Percentiles rank a stretch among this genome's conserved stretches.
Conservation (phyloP, 2,329 filamentous ascomycete genomes). For the Nemania abortiva region DNA sequence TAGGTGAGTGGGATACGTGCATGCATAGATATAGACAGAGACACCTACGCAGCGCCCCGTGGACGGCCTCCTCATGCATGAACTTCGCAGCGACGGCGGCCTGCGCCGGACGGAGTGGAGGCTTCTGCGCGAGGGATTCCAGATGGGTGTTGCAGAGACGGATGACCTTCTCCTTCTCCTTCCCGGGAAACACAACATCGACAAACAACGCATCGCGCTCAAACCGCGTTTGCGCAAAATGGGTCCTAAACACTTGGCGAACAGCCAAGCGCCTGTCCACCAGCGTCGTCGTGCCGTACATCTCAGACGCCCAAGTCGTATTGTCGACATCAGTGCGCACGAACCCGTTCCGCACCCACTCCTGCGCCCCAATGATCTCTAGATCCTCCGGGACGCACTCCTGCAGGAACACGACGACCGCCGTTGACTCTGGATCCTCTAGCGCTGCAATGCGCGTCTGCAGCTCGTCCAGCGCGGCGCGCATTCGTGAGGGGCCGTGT, state of each 20-base stretch:
- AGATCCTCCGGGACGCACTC: slow-evolving; percentile 63
- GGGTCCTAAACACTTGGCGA: slow-evolving; percentile 60
- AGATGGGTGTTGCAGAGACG: slow-evolving; percentile 50
- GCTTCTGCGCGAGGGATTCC: slow-evolving; percentile 46
- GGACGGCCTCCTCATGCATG: slow-evolving; percentile 47
- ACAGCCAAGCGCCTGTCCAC: slow-evolving; percentile 60
- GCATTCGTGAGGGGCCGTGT: slow-evolving; percentile 45
- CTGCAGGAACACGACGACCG: slow-evolving; percentile 62
- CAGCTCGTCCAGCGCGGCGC: slow-evolving; percentile 45
- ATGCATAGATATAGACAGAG: not conserved
- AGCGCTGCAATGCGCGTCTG: slow-evolving; percentile 30
- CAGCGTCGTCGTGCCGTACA: slow-evolving; percentile 65
- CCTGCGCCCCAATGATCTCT: slow-evolving; percentile 54
- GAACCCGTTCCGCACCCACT: slow-evolving; percentile 62
- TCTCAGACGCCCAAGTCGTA: slow-evolving; percentile 56
- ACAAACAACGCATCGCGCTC: slow-evolving; percentile 65
- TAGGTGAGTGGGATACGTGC: not conserved
- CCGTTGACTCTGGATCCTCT: slow-evolving; percentile 33
- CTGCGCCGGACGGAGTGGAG: slow-evolving; percentile 46
- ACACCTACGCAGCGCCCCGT: slow-evolving; percentile 54
- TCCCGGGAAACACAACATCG: slow-evolving; percentile 55
- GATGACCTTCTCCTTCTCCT: slow-evolving; percentile 43
- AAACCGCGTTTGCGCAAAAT: slow-evolving; percentile 59
- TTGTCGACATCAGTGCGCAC: slow-evolving; percentile 59
- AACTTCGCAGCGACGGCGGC: slow-evolving; percentile 30